Conservation (phyloP, 805 yeast species). For the Kodamaea hsintzibuensis region DNA sequence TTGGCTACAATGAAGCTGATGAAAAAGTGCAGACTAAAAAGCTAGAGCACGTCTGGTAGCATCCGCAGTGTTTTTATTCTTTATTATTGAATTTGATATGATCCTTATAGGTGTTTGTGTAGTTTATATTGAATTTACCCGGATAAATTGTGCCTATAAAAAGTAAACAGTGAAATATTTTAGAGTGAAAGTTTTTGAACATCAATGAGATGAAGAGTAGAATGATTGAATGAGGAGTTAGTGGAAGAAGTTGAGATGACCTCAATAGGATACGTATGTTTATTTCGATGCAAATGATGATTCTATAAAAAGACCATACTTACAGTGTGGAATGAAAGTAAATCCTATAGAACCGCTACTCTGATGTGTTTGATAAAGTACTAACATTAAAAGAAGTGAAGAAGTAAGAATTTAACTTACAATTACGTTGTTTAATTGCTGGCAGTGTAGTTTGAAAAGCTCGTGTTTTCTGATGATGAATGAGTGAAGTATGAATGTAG, state of each 20-base stretch:
- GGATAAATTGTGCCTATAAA: not conserved
- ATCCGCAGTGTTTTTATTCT: conserved; percentile 1
- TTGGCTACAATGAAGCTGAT: not conserved
- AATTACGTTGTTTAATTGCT: too few relatives aligned
- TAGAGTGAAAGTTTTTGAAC: too few relatives aligned
- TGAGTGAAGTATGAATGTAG: too few relatives aligned
- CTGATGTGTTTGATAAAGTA: conserved; percentile 10
- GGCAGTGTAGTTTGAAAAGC: too few relatives aligned
- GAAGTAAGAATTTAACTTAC: too few relatives aligned
- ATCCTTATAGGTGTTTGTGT: not conserved
- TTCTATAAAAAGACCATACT: conserved; percentile 15
- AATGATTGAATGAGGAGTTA: not conserved
- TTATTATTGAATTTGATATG: conserved; percentile 1
- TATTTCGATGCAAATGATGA: conserved; percentile 13
- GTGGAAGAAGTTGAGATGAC: too few relatives aligned
- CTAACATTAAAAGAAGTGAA: conserved; percentile 3
- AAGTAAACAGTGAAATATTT: too few relatives aligned
- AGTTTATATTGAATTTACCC: not conserved
- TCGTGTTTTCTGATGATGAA: too few relatives aligned
- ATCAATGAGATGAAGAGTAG: not conserved
- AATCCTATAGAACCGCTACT: conserved; percentile 22
- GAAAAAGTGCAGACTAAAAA: not conserved
- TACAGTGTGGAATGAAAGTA: conserved; percentile 11
- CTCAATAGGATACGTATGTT: conserved; percentile 1
- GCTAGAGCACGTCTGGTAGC: not conserved